A percentile compares a stretch with the other conserved stretches of the same genome.
Evolutionary conservation across 352 stramenopile genomes (phyloP).

Genomic region (Phytophthora litchii): DNA sequence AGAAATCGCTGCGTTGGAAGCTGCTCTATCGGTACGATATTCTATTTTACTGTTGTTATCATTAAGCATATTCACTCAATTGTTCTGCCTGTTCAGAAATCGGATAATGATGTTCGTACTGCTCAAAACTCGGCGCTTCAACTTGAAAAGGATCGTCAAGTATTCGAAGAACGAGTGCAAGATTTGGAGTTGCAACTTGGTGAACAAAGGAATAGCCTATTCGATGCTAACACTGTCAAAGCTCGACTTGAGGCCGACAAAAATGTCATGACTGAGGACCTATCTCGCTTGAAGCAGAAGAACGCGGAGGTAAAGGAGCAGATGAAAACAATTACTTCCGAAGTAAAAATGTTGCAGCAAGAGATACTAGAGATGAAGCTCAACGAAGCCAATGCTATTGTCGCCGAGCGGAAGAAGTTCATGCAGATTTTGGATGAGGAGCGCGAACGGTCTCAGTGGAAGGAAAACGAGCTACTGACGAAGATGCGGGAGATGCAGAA

Average conservation of each 20-base stretch:
- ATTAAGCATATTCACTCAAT: too few relatives aligned
- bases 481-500: constrained; percentile 58
- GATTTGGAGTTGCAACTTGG: constrained; percentile 29
- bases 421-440: constrained; percentile 60
- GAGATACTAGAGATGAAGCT: constrained; percentile 64
- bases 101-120: constrained; percentile 17
- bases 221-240: constrained; percentile 12
- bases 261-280: constrained; percentile 17
- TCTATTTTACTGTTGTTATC: background rate
- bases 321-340: constrained; percentile 29
- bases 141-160: constrained; percentile 34
- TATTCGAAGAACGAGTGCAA: constrained; percentile 23
- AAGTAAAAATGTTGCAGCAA: constrained; percentile 51
- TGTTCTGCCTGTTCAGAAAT: constrained; percentile 25
- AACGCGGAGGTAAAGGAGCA: constrained; percentile 28
- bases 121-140: constrained; percentile 18
- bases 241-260: constrained; percentile 38
- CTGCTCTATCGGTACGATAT: constrained; percentile 28
- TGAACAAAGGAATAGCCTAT: constrained; percentile 24
- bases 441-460: constrained; percentile 51
- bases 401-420: constrained; percentile 58
- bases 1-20: constrained; percentile 28
- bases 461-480: constrained; percentile 61
- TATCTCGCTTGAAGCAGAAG: constrained; percentile 26
- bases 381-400: constrained; percentile 54